A percentile compares a stretch with the other conserved stretches of the same genome.
phyloP scores from a whole-genome alignment of 2,329 filamentous ascomycete species.

The Diaporthe citri region DNA sequence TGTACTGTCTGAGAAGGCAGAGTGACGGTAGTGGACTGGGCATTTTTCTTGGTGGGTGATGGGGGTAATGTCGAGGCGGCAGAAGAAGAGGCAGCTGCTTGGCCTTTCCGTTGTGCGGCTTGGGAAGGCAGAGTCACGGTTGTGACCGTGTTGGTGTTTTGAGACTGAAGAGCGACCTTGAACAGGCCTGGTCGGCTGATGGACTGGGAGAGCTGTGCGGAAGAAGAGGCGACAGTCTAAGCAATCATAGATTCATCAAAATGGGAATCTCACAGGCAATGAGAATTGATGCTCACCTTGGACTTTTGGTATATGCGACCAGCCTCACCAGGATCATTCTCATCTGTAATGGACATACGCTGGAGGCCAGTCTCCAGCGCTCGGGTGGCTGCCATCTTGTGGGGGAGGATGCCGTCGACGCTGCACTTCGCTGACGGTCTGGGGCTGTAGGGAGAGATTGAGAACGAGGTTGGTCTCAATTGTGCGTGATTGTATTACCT shows the following conservation, averaged over 20 bases:
- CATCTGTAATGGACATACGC: slow-evolving; percentile 89
- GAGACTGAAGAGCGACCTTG: slow-evolving; percentile 86
- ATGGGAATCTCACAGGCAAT: background rate
- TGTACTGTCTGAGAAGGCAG: slow-evolving; percentile 76
- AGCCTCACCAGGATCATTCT: slow-evolving; percentile 76
- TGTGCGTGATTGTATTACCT: background rate
- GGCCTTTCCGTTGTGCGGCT: slow-evolving; percentile 67
- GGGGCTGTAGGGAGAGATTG: background rate
- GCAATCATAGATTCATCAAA: slow-evolving; percentile 51
- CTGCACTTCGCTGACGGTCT: slow-evolving; percentile 11
- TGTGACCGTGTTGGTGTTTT: slow-evolving; percentile 73
- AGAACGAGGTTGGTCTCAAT: background rate
- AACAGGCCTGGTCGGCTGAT: slow-evolving; percentile 83
- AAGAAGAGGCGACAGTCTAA: slow-evolving; percentile 53
- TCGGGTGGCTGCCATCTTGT: slow-evolving; percentile 74
- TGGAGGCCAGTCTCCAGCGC: slow-evolving; percentile 90
- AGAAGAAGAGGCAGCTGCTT: slow-evolving; percentile 43
- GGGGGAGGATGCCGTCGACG: slow-evolving; percentile 1
- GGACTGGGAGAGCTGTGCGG: slow-evolving; percentile 63
- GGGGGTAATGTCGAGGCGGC: slow-evolving; percentile 40
- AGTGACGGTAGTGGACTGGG: slow-evolving; percentile 67
- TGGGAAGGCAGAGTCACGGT: slow-evolving; percentile 78
- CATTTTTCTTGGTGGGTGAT: slow-evolving; percentile 38
- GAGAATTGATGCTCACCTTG: slow-evolving; percentile 70
- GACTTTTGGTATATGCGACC: slow-evolving; percentile 74